Evolutionary conservation across 2,329 filamentous ascomycete species (phyloP), one percentile per base, ranked within the genome.

Genomic region (Alternaria arbusti): DNA sequence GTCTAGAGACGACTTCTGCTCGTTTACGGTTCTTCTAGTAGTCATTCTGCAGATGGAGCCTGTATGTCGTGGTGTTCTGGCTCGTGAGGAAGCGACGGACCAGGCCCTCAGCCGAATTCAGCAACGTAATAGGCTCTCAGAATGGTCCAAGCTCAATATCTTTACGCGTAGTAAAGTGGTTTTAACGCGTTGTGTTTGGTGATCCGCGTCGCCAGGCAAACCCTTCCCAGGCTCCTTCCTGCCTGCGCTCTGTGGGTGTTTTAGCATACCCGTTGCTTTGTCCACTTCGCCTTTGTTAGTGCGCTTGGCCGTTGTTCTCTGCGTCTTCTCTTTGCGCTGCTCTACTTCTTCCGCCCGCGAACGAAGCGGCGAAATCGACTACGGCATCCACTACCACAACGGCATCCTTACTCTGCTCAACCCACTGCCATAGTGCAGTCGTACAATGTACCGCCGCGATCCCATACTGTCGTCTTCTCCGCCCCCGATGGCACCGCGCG

Each of bases 1-100:
- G 51, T 80, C 80, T 66, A 92, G 85, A 61, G 88, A 82, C 28
- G 87, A 88, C 83, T 91, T 91, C 80, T 92, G 90, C 7, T 84
- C 81, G 40, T 85, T 85, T 66, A 89, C 83, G 73, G 88, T 90
- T 74, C 91, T 86, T 80, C 89, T 86, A 46, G 90, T 90, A 12
- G 92, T 85, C 92, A 94, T 94, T 11, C 59, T 68, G 64, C 25
- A 46, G 57, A 59, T 32, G 13, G 52, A 9, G 28, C 26, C 13
- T 46, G 51, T 17, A 40, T 54, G 57, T 55, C 36, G 60, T 55
- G 40, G 46, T 30, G 15, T 61, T 50, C 23, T 32, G n/a, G 47
- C 40, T 58, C 30, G 55, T 44, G 57, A 52, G 51, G 45, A 46
- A 40, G 54, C 36, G 59, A 47, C 30, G 17, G 32, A 22, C 25